Base-by-base conservation (phyloP, 2,329 filamentous ascomycete species). In the Epichloe glyceriae region DNA sequence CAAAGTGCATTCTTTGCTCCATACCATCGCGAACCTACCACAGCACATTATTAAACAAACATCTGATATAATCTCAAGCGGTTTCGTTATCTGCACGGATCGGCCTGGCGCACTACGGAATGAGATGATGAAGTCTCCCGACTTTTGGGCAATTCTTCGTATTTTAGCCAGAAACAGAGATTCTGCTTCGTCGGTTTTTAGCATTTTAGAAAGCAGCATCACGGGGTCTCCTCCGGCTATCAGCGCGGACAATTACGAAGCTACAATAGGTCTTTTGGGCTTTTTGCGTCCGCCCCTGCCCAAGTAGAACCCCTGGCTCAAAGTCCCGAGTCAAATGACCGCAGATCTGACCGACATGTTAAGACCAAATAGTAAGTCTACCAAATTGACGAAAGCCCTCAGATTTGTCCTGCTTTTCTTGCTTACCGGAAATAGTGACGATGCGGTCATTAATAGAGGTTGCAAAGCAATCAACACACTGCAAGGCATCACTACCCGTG, bases 171-270 rank as follows among this genome's bases (percentile, higher is more conserved):
- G 75, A 22, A 78, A 84, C 54, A 70, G 80, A 3, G 83, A 87
- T 49, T 83, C 85, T 26, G 86, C 88, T 2, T 75, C 83, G 0
- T 75, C 83, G 15, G 89, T 95, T 0, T 97, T 97, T 64, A 81
- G 85, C 50, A 86, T 97, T n/a, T 74, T 96, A 0, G 85, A 93
- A 61, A 82, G 79, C 50, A 82, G 90, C 26, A 81, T 88, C 2
- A 78, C 77, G 12, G 85, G 84, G 14, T 76, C 80, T n/a, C 84
- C 84, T 17, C 83, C 86, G 14, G 86, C 90, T 5, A 86, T 98
- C 47, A 91, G 89, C 53, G 88, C 90, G 22, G 93, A 97, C 62
- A 98, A 98, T 59, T 98, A 97, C 60, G 89, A 96, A 62, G 83
- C 88, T 20, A 86, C 87, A 3, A 83, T 98, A 50, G 75, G 78